Conservation (phyloP, 345 rosid genomes). For the Eutrema yunnanense region DNA sequence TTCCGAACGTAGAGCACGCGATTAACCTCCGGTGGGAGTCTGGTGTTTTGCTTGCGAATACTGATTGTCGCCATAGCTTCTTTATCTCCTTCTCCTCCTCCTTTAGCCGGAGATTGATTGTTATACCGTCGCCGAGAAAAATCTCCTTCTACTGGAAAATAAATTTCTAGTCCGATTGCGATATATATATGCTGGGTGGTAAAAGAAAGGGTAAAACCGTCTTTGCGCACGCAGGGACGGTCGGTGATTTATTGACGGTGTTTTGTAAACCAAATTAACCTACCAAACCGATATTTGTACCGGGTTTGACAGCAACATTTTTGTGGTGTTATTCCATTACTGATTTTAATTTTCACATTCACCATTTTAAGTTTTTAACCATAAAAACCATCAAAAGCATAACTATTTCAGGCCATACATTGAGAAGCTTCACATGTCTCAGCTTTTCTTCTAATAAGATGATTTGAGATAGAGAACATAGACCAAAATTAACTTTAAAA, state of each 20-base stretch:
- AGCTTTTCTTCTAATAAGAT: too few relatives aligned
- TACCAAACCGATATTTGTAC: background rate
- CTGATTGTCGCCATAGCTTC: constrained; percentile 57
- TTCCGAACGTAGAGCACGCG: constrained; percentile 91
- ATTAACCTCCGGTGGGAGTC: constrained; percentile 94
- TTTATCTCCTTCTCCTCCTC: background rate
- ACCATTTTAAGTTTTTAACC: too few relatives aligned
- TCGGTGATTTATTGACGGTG: background rate
- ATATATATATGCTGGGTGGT: background rate
- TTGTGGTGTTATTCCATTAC: too few relatives aligned
- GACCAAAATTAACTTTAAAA: too few relatives aligned
- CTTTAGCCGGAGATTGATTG: background rate
- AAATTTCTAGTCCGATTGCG: background rate
- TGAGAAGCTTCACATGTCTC: too few relatives aligned
- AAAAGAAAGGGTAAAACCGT: constrained; percentile 9
- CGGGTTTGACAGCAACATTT: too few relatives aligned
- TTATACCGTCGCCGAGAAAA: constrained; percentile 1
- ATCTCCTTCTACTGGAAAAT: background rate
- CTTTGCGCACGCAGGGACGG: background rate
- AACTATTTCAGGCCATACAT: too few relatives aligned
- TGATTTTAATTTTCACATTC: too few relatives aligned
- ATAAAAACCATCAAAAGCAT: too few relatives aligned
- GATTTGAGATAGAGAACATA: too few relatives aligned
- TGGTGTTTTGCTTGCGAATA: constrained; percentile 78
- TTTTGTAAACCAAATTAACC: background rate